Percentiles rank a stretch among this genome's conserved stretches.
phyloP scores from a whole-genome alignment of 371 early-diverging fungal genomes.

The Actinomucor elegans region DNA sequence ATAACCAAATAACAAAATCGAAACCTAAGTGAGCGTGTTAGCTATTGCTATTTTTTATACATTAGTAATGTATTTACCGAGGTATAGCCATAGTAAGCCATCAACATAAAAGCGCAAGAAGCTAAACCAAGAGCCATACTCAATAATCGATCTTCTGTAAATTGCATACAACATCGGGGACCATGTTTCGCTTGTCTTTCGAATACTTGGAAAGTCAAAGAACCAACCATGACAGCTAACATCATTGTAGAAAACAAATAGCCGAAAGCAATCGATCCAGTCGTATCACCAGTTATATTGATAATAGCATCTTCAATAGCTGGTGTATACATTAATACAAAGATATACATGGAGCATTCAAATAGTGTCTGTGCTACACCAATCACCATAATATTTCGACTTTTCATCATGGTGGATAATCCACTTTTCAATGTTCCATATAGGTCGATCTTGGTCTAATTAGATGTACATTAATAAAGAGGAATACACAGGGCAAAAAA shows the following conservation, averaged over 20 bases:
- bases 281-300: background rate
- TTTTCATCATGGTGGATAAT: constrained; percentile 10
- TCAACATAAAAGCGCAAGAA: constrained; percentile 33
- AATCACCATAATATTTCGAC: constrained; percentile 55
- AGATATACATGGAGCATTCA: constrained; percentile 82
- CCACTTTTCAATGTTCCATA: constrained; percentile 10
- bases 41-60: too few species aligned
- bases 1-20: constrained; percentile 25
- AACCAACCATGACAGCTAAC: constrained; percentile 76
- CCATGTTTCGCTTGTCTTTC: constrained; percentile 16
- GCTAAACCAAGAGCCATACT: constrained; percentile 33
- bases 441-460: constrained; percentile 6
- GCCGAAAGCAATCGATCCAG: constrained; percentile 42
- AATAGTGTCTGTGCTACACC: constrained; percentile 74
- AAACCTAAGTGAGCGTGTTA: background rate
- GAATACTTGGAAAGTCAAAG: constrained; percentile 59
- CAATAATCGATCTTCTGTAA: constrained; percentile 29
- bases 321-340: constrained; percentile 77
- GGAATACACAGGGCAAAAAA: background rate
- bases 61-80: constrained; percentile 26
- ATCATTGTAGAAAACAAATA: constrained; percentile 75
- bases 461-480: too few species aligned
- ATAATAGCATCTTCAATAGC: constrained; percentile 53
- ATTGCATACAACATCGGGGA: constrained; percentile 4
- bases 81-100: constrained; percentile 29